Evolutionary conservation across 1,284 basidiomycete genomes (phyloP).

Genomic region (Athelia psychrophila): DNA sequence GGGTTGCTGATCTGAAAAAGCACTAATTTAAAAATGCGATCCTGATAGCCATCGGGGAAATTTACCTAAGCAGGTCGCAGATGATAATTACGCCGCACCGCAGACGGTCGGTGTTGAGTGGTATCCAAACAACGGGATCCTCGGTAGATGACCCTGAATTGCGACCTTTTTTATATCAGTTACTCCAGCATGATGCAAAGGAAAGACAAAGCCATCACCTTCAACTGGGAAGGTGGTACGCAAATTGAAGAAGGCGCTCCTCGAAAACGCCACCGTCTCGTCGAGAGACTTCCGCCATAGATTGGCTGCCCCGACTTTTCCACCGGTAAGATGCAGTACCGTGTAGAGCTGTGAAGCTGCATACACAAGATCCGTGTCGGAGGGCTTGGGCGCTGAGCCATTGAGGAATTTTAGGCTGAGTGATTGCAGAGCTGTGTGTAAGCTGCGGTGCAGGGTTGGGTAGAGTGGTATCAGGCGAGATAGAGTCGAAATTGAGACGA

Average conservation of each 20-base stretch:
- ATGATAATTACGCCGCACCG: conserved; percentile 51
- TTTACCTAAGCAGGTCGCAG: conserved; percentile 50
- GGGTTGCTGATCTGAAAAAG: conserved; percentile 46
- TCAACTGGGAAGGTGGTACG: conserved; percentile 52
- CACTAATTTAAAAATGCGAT: conserved; percentile 4
- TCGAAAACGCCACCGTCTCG: conserved; percentile 60
- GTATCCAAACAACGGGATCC: conserved; percentile 40
- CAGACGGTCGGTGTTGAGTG: conserved; percentile 59
- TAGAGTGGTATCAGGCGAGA: conserved; percentile 58
- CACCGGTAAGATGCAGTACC: conserved; percentile 64
- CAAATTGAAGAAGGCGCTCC: conserved; percentile 54
- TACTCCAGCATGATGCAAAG: neutral
- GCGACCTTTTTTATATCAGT: conserved; percentile 7
- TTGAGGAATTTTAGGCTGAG: conserved; percentile 54
- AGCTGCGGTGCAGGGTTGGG: conserved; percentile 60
- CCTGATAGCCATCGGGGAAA: neutral
- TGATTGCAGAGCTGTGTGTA: conserved; percentile 45
- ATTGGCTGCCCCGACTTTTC: conserved; percentile 69
- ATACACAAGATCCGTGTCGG: conserved; percentile 36
- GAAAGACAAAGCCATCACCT: conserved; percentile 26
- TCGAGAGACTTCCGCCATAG: conserved; percentile 74
- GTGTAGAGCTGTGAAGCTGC: conserved; percentile 57
- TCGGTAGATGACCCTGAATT: conserved; percentile 15
- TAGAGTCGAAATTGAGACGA: conserved; percentile 48
- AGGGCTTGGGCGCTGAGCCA: conserved; percentile 45